Percentiles rank a stretch among this genome's conserved stretches.
phyloP scores from a whole-genome alignment of 2,329 filamentous ascomycete genomes.

The Fusarium proliferatum region DNA sequence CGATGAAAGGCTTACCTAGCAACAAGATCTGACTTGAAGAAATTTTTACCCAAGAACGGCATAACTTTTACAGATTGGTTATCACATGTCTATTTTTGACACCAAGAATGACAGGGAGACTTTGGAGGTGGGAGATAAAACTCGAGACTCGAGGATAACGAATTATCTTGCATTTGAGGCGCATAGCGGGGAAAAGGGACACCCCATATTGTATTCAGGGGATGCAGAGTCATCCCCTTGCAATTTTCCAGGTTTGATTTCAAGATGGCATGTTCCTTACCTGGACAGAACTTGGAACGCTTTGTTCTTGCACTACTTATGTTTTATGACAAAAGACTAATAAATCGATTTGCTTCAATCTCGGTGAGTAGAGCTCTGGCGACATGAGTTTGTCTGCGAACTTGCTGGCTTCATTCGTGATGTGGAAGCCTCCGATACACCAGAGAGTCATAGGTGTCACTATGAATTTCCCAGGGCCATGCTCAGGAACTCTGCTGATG shows the following conservation, averaged over 20 bases:
- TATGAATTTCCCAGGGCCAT: background rate
- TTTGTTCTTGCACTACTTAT: constrained; percentile 36
- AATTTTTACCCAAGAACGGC: background rate
- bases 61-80: constrained; percentile 21
- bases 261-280: constrained; percentile 23
- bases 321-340: constrained; percentile 37
- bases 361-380: background rate
- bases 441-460: background rate
- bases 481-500: background rate
- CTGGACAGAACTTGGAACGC: constrained; percentile 26
- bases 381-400: background rate
- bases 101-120: constrained; percentile 17
- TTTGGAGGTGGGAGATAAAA: constrained; percentile 5
- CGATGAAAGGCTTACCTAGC: constrained; percentile 39
- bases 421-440: background rate
- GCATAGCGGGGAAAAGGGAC: constrained; percentile 43
- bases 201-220: constrained; percentile 29
- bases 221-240: constrained; percentile 21
- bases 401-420: background rate
- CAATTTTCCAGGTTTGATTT: constrained; percentile 21
- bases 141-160: constrained; percentile 4
- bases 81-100: constrained; percentile 11
- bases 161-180: constrained; percentile 45
- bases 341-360: constrained; percentile 23
- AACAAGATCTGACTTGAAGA: background rate